Conservation (phyloP, 352 stramenopile genomes). For the Thraustotheca clavata region DNA sequence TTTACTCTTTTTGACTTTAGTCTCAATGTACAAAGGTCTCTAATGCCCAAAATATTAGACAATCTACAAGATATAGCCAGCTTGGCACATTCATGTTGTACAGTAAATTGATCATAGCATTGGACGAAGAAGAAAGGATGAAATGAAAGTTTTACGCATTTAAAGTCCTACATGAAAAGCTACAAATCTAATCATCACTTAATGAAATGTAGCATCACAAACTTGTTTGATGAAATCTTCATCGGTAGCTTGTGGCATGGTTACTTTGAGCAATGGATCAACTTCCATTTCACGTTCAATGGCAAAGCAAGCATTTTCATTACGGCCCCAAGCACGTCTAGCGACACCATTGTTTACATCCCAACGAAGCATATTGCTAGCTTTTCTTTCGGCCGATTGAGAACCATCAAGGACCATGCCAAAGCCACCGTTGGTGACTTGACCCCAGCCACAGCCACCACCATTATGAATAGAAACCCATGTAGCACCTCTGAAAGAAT, state of each 20-base stretch:
- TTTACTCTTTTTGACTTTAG: too few relatives aligned
- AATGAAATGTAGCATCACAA: constrained; percentile 20
- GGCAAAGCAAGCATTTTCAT: constrained; percentile 75
- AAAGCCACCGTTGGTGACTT: constrained; percentile 86
- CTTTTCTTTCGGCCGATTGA: constrained; percentile 48
- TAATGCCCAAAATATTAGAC: too few relatives aligned
- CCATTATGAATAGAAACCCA: constrained; percentile 87
- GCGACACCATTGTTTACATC: constrained; percentile 87
- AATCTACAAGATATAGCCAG: too few relatives aligned
- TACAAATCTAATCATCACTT: background rate
- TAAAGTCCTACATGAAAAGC: too few relatives aligned
- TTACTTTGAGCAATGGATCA: constrained; percentile 52
- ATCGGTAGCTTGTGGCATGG: constrained; percentile 24
- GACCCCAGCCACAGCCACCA: constrained; percentile 80
- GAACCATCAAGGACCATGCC: constrained; percentile 81
- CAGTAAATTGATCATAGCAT: too few relatives aligned
- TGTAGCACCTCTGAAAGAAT: constrained; percentile 72
- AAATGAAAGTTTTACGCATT: too few relatives aligned
- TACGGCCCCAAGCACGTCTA: constrained; percentile 70
- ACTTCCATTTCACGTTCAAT: constrained; percentile 78
- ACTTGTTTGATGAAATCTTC: constrained; percentile 27
- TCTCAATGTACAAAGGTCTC: too few relatives aligned
- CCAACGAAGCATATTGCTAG: constrained; percentile 72
- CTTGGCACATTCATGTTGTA: too few relatives aligned
- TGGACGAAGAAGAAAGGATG: too few relatives aligned